Percentiles rank a stretch among this genome's conserved stretches.
Evolutionary conservation across 805 yeast species (phyloP).

Genomic region (Ogataea nonfermentans): DNA sequence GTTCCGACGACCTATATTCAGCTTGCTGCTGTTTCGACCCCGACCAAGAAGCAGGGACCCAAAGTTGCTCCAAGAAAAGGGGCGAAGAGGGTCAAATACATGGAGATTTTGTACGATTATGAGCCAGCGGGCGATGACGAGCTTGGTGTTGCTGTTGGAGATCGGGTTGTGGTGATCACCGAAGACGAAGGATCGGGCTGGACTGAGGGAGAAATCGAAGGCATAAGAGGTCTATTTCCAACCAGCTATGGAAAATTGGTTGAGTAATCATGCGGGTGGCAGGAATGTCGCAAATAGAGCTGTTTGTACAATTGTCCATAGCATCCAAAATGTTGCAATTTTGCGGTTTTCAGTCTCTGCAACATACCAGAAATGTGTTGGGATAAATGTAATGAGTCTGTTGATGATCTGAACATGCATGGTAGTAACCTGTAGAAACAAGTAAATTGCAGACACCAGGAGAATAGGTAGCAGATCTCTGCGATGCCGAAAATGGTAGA

Average conservation of each 20-base stretch:
- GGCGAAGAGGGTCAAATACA: slow-evolving; percentile 59
- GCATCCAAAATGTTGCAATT: slow-evolving; percentile 42
- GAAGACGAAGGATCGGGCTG: slow-evolving; percentile 86
- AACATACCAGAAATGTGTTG: slow-evolving; percentile 71
- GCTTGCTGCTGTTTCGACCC: slow-evolving; percentile 15
- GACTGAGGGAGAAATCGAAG: slow-evolving; percentile 86
- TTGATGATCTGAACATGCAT: slow-evolving; percentile 89
- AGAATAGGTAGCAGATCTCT: slow-evolving; percentile 38
- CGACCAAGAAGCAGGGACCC: slow-evolving; percentile 57
- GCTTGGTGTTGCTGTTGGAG: slow-evolving; percentile 69
- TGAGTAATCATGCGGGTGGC: slow-evolving; percentile 76
- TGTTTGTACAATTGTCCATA: slow-evolving; percentile 71
- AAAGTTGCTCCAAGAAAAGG: slow-evolving; percentile 72
- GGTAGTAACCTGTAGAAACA: slow-evolving; percentile 51
- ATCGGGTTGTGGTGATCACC: slow-evolving; percentile 61
- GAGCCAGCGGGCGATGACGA: slow-evolving; percentile 80
- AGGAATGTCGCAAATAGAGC: slow-evolving; percentile 75
- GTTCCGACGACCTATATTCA: slow-evolving; percentile 84
- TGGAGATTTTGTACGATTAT: slow-evolving; percentile 74
- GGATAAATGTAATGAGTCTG: slow-evolving; percentile 74
- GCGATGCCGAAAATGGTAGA: slow-evolving; percentile 35
- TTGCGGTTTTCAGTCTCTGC: slow-evolving; percentile 30
- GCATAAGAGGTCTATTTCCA: slow-evolving; percentile 70
- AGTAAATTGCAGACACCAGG: slow-evolving; percentile 41
- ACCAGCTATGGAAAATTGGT: slow-evolving; percentile 58